Conservation (phyloP, 164 flowering plant species). For the Vitis labrusca region DNA sequence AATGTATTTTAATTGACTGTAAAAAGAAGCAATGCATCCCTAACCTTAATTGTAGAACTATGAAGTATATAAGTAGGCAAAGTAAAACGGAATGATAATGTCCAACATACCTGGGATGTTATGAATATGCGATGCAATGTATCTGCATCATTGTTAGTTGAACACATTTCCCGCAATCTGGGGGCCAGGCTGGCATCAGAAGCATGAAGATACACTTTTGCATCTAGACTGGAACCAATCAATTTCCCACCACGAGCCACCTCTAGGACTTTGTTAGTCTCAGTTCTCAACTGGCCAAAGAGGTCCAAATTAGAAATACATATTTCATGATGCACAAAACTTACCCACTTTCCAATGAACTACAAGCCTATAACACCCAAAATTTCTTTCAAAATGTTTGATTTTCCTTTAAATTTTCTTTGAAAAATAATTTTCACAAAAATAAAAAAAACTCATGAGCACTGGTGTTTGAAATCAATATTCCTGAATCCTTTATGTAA, state of each 20-base stretch:
- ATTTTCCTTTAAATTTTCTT: too few species aligned
- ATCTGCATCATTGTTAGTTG: conserved; percentile 70
- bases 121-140: conserved; percentile 78
- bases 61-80: too few species aligned
- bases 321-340: too few species aligned
- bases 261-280: conserved; percentile 89
- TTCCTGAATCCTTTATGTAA: too few species aligned
- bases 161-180: conserved; percentile 53
- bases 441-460: too few species aligned
- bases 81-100: not conserved
- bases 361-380: too few species aligned
- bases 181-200: conserved; percentile 48
- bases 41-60: too few species aligned
- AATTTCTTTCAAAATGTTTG: too few species aligned
- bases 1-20: too few species aligned
- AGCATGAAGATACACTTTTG: conserved; percentile 72
- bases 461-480: too few species aligned
- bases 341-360: too few species aligned
- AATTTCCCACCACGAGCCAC: conserved; percentile 73
- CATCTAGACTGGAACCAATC: conserved; percentile 94
- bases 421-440: too few species aligned
- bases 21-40: not conserved
- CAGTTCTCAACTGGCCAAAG: conserved; percentile 75
- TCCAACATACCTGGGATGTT: conserved; percentile 77
- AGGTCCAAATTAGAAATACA: not conserved